These are phyloP conservation scores for Amphirosellinia nigrospora DNA, from an alignment of 495 filamentous ascomycete genomes.

Conservation along the genomic window DNA sequence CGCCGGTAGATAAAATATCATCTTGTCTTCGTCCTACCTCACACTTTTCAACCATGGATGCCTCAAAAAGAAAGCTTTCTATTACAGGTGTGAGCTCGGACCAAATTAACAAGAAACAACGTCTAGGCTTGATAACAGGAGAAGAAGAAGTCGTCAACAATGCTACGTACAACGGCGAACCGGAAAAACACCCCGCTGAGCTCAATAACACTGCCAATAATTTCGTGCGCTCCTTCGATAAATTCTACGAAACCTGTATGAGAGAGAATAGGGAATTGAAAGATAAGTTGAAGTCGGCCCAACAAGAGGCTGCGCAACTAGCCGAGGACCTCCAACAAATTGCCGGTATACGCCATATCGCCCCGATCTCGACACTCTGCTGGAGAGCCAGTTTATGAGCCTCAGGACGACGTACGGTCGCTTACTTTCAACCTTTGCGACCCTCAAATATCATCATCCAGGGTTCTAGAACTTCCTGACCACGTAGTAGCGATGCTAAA, in stretches of 20 bases:
- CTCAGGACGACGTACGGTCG: neutral
- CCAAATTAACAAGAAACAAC: neutral
- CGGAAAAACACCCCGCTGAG: neutral
- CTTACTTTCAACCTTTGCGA: neutral
- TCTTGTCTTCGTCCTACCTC: neutral
- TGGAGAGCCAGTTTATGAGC: constrained; percentile 1
- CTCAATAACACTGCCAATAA: neutral
- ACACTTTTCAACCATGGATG: neutral
- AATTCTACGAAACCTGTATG: neutral
- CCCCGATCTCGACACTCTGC: constrained; percentile 5
- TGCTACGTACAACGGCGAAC: neutral
- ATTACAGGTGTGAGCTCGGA: neutral
- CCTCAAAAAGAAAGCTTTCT: neutral
- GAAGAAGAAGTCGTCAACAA: neutral
- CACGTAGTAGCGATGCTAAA: neutral
- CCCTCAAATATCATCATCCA: neutral
- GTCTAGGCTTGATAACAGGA: neutral
- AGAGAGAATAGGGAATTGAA: neutral
- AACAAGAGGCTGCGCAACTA: neutral
- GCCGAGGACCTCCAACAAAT: neutral
- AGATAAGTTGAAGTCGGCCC: neutral
- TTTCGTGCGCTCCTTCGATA: neutral
- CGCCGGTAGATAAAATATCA: no score
- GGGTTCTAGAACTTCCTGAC: neutral
- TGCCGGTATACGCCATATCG: neutral